Conservation (phyloP, 345 rosid genomes). For the Brassica napus region DNA sequence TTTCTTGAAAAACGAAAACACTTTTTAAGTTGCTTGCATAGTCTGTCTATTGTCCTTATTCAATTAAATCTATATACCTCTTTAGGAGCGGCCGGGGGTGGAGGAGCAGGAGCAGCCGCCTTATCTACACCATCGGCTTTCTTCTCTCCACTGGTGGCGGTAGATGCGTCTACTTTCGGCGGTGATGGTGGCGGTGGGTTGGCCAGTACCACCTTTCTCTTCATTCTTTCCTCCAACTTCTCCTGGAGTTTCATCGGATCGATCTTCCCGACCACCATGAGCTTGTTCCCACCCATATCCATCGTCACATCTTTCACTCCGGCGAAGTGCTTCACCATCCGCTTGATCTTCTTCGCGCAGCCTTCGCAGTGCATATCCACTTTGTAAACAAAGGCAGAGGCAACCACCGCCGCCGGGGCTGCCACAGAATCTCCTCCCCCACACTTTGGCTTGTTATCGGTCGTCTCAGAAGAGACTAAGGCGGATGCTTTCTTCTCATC, state of each 20-base stretch:
- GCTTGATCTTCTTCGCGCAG: conserved; percentile 72
- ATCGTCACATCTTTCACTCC: conserved; percentile 74
- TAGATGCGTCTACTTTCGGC: conserved; percentile 36
- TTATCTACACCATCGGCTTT: conserved; percentile 42
- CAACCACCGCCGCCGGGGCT: conserved; percentile 24
- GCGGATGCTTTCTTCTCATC: conserved; percentile 45
- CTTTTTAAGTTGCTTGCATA: neutral
- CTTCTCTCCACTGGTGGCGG: conserved; percentile 36
- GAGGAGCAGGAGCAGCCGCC: conserved; percentile 36
- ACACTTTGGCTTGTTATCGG: conserved; percentile 46
- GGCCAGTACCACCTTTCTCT: no score
- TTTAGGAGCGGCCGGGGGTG: conserved; percentile 35
- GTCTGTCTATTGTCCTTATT: neutral
- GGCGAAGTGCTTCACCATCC: conserved; percentile 43
- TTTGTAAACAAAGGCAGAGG: conserved; percentile 53
- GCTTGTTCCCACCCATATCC: conserved; percentile 44
- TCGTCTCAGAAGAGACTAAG: conserved; percentile 40
- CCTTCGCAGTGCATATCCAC: conserved; percentile 86
- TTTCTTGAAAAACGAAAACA: neutral
- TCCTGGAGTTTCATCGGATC: no score
- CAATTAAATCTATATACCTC: conserved; percentile 21
- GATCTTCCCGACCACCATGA: no score
- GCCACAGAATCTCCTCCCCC: conserved; percentile 32
- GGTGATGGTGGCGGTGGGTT: conserved; percentile 1
- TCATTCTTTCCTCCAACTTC: no score